A percentile compares a stretch with the other conserved stretches of the same genome.
Evolutionary conservation across 2,329 filamentous ascomycete genomes (phyloP).

Genomic region (Tolypocladium ophioglossoides): DNA sequence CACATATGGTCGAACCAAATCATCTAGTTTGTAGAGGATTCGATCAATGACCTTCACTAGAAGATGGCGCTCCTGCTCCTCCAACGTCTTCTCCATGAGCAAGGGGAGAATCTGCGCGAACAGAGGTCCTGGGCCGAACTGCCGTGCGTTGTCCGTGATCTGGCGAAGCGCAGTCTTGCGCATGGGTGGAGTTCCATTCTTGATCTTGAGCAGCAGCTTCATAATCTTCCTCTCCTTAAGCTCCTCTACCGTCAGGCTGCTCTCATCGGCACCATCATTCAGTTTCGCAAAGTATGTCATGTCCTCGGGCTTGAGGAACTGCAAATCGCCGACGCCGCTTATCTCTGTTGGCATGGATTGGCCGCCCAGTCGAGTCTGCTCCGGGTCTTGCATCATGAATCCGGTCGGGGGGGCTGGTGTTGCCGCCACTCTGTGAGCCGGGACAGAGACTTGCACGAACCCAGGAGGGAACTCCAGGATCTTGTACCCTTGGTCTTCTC

Average conservation of each 20-base stretch:
- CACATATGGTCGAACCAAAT: conserved; percentile 88
- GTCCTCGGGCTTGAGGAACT: conserved; percentile 97
- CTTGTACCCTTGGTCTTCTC: conserved; percentile 84
- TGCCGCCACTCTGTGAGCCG: conserved; percentile 63
- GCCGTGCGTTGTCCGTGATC: conserved; percentile 91
- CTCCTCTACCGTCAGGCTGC: conserved; percentile 83
- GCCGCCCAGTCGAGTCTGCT: conserved; percentile 69
- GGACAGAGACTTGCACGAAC: conserved; percentile 73
- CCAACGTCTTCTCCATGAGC: conserved; percentile 95
- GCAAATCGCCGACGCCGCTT: conserved; percentile 86
- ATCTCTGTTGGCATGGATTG: conserved; percentile 94
- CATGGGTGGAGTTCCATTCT: conserved; percentile 98
- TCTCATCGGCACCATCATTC: conserved; percentile 88
- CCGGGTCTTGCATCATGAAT: conserved; percentile 96
- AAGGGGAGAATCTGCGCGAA: conserved; percentile 97
- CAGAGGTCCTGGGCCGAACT: conserved; percentile 85
- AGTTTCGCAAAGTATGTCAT: conserved; percentile 99
- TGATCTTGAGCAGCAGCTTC: conserved; percentile 92
- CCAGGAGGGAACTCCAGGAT: conserved; percentile 83
- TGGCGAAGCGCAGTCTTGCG: conserved; percentile 95
- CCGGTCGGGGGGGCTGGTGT: conserved; percentile 68
- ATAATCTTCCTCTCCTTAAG: conserved; percentile 98
- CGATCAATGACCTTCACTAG: conserved; percentile 98
- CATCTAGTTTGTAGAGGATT: conserved; percentile 96
- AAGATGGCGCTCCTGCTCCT: conserved; percentile 95